Evolutionary conservation across 169 alveolate genomes (phyloP).

Genomic region (Plasmodium coatneyi): DNA sequence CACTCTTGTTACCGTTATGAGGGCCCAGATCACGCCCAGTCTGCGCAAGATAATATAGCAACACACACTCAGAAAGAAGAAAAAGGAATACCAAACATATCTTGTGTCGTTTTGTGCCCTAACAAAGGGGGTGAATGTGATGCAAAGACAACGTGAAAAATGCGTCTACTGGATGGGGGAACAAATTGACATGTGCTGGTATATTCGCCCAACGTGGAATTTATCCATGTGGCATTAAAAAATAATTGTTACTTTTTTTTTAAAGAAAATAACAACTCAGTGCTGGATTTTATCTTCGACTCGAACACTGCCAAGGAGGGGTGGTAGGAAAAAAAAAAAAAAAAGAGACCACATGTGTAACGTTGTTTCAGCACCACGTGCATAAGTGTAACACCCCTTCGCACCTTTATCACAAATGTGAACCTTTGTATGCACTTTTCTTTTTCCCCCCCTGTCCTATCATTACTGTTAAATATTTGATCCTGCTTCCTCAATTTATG

Average conservation of each 20-base stretch:
- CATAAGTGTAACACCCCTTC: neutral
- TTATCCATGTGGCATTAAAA: neutral
- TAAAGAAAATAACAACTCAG: conserved; percentile 48
- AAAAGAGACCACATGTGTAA: neutral
- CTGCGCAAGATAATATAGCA: conserved; percentile 45
- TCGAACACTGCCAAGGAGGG: conserved; percentile 39
- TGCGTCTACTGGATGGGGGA: neutral
- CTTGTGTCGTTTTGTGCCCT: conserved; percentile 62
- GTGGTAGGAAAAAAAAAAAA: neutral
- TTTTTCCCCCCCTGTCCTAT: neutral
- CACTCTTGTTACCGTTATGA: conserved; percentile 15
- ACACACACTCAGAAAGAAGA: conserved; percentile 58
- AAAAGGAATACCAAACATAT: conserved; percentile 73
- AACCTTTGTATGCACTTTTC: neutral
- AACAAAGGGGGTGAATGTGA: neutral
- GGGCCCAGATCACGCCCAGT: conserved; percentile 63
- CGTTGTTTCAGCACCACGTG: too few species aligned
- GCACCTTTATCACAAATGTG: neutral
- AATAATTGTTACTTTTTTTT: conserved; percentile 30
- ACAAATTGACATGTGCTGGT: neutral
- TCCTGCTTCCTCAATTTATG: conserved; percentile 67
- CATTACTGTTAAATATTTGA: conserved; percentile 58
- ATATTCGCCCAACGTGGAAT: neutral
- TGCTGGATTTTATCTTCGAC: conserved; percentile 49
- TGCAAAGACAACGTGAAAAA: neutral